Conservation (phyloP, 1,139 yeast genomes). For the Meyerozyma athensensis region DNA sequence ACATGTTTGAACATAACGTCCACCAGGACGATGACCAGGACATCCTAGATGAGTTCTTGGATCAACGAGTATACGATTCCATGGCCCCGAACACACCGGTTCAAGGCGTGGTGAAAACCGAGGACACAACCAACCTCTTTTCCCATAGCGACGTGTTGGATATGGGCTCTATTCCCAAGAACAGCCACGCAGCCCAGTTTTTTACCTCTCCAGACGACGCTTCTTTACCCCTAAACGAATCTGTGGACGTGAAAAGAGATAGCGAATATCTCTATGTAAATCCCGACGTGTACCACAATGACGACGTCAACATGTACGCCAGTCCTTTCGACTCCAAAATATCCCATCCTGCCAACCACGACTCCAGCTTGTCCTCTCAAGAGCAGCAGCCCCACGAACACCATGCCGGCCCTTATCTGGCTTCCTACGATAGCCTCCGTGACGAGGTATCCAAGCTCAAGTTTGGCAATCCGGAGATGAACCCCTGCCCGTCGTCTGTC, state of each 20-base stretch:
- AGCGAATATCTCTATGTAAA: constrained; percentile 2
- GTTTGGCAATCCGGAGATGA: constrained; percentile 48
- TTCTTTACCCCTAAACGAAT: not conserved
- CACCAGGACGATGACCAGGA: constrained; percentile 30
- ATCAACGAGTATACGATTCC: constrained; percentile 49
- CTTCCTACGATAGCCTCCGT: constrained; percentile 45
- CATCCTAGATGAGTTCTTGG: constrained; percentile 53
- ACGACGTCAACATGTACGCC: constrained; percentile 12
- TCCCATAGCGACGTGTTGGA: constrained; percentile 12
- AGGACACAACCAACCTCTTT: constrained; percentile 6
- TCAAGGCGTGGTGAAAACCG: constrained; percentile 11
- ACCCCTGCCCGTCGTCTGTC: constrained; percentile 32
- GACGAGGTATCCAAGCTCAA: constrained; percentile 50
- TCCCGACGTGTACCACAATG: constrained; percentile 4
- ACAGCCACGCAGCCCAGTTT: constrained; percentile 1
- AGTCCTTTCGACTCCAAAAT: constrained; percentile 13
- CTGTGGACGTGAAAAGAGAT: not conserved
- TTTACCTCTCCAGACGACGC: constrained; percentile 3
- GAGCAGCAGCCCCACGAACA: not conserved
- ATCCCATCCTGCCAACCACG: not conserved
- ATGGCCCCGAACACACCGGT: constrained; percentile 25
- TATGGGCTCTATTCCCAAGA: constrained; percentile 1
- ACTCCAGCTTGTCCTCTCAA: constrained; percentile 8
- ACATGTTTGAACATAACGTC: constrained; percentile 7
- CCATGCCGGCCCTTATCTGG: constrained; percentile 10